Conservation (phyloP, 768 basidiomycete species). For the Pholiota microspora region DNA sequence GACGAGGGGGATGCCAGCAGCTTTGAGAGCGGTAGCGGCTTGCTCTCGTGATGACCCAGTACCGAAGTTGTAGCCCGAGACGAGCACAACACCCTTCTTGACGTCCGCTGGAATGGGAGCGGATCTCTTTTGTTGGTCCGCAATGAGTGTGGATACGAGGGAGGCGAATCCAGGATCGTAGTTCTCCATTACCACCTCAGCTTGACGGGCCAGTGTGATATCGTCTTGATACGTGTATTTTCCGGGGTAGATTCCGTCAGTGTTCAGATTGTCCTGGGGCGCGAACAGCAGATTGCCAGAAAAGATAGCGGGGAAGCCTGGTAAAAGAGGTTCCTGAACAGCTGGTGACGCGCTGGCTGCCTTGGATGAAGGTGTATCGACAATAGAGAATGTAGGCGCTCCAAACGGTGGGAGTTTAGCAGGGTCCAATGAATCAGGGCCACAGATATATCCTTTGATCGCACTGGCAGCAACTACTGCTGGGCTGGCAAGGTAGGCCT, state of each 20-base stretch:
- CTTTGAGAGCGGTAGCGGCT: constrained; percentile 94
- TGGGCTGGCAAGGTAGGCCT: constrained; percentile 94
- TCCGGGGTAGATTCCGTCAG: constrained; percentile 97
- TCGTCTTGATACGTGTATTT: constrained; percentile 99
- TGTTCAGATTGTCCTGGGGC: constrained; percentile 97
- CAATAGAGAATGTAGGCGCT: constrained; percentile 59
- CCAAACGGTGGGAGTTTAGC: constrained; percentile 45
- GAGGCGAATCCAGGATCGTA: constrained; percentile 88
- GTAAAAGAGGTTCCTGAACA: constrained; percentile 62
- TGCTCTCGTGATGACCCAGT: constrained; percentile 98
- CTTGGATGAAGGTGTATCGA: constrained; percentile 26
- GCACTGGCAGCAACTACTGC: constrained; percentile 98
- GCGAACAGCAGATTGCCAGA: constrained; percentile 85
- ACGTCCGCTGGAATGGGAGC: constrained; percentile 20
- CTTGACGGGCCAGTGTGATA: constrained; percentile 92
- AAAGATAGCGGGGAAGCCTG: constrained; percentile 83
- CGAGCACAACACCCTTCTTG: constrained; percentile 72
- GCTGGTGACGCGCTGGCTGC: constrained; percentile 28
- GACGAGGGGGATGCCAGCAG: constrained; percentile 90
- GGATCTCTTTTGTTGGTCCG: constrained; percentile 16
- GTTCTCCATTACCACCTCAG: constrained; percentile 98
- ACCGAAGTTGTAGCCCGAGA: constrained; percentile 97
- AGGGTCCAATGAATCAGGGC: constrained; percentile 69
- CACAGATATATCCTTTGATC: constrained; percentile 84
- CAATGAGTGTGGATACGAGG: constrained; percentile 55